Conservation (phyloP, 169 alveolate species). For the Theileria sp. region DNA sequence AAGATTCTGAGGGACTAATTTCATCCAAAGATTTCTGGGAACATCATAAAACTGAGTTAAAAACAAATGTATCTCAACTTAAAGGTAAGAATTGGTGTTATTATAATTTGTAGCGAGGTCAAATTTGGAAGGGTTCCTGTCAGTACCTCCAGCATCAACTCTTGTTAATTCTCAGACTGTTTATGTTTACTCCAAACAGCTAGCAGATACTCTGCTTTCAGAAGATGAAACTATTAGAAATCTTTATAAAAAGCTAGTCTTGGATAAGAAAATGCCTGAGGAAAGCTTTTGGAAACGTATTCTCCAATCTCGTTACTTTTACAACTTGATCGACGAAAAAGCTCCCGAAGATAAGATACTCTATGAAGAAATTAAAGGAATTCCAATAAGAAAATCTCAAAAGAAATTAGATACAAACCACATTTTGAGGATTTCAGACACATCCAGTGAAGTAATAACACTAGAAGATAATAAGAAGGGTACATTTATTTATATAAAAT, state of each 20-base stretch:
- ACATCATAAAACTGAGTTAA: conserved; percentile 48
- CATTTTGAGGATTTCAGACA: conserved; percentile 29
- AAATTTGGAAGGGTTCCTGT: conserved; percentile 58
- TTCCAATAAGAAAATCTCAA: conserved; percentile 36
- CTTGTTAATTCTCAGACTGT: conserved; percentile 43
- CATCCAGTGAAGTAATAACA: conserved; percentile 35
- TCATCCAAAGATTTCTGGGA: conserved; percentile 63
- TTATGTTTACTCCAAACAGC: conserved; percentile 33
- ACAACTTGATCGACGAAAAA: conserved; percentile 56
- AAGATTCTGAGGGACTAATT: conserved; percentile 30
- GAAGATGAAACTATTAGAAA: conserved; percentile 64
- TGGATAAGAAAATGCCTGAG: conserved; percentile 40
- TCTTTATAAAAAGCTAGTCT: conserved; percentile 39
- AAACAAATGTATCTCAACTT: conserved; percentile 25
- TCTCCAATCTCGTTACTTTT: conserved; percentile 53
- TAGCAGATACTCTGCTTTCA: conserved; percentile 39
- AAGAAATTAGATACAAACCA: conserved; percentile 8
- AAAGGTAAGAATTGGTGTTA: conserved; percentile 6
- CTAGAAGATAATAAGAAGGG: conserved; percentile 39
- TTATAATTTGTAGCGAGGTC: conserved; percentile 31
- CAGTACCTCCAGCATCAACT: conserved; percentile 54
- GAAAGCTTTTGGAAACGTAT: conserved; percentile 65
- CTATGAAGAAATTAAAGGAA: conserved; percentile 63
- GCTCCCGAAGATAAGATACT: conserved; percentile 42
- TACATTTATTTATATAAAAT: neutral